These are phyloP conservation scores for Graphium sp. DNA, from an alignment of 2,329 filamentous ascomycete species.

Conservation along the genomic window DNA sequence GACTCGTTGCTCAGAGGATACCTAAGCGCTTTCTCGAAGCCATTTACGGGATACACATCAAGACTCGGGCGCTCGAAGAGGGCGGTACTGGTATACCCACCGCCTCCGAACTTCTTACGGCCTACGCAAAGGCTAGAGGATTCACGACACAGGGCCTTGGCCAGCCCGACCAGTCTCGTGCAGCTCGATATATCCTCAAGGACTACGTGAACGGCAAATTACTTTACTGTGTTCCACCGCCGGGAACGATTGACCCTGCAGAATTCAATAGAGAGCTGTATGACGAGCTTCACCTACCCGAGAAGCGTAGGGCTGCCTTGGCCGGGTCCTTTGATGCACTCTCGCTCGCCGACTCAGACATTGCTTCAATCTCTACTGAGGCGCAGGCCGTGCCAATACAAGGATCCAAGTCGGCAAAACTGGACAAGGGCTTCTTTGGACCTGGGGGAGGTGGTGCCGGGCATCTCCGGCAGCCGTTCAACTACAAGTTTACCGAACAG, in stretches of 20 bases:
- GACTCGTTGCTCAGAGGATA: conserved; percentile 68
- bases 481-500: conserved; percentile 75
- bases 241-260: conserved; percentile 48
- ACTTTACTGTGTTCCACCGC: conserved; percentile 79
- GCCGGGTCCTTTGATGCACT: conserved; percentile 29
- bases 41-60: conserved; percentile 83
- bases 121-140: conserved; percentile 78
- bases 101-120: conserved; percentile 65
- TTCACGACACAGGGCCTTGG: conserved; percentile 82
- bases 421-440: conserved; percentile 86
- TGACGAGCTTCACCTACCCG: conserved; percentile 63
- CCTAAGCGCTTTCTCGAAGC: conserved; percentile 82
- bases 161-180: conserved; percentile 83
- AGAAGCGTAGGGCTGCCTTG: conserved; percentile 57
- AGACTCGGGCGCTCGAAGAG: conserved; percentile 67
- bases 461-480: conserved; percentile 68
- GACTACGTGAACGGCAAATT: conserved; percentile 97
- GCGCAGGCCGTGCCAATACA: conserved; percentile 29
- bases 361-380: too few species aligned
- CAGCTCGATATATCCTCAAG: conserved; percentile 78
- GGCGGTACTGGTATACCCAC: conserved; percentile 81
- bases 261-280: conserved; percentile 87
- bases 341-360: conserved; percentile 18
- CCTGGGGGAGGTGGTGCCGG: conserved; percentile 40
- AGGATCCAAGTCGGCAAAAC: conserved; percentile 55